Percentiles rank a stretch among this genome's conserved stretches.
These are phyloP conservation scores for Colletotrichum camelliae DNA, from an alignment of 2,329 filamentous ascomycete genomes.

Conservation along the genomic window DNA sequence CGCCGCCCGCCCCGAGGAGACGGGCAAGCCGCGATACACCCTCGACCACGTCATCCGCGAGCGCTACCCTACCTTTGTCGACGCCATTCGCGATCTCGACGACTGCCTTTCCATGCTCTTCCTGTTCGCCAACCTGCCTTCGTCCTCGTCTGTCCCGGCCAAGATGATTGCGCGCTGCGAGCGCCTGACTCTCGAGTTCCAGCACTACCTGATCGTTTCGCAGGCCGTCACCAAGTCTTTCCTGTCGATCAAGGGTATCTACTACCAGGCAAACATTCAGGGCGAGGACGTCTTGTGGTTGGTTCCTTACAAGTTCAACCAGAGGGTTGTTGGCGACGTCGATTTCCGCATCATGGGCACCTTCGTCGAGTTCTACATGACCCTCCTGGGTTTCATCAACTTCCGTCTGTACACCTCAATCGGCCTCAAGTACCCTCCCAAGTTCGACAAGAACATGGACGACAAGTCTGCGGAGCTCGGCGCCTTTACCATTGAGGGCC, in stretches of 20 bases:
- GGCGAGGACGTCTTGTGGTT: slow-evolving; percentile 97
- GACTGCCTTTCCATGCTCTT: slow-evolving; percentile 97
- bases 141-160: slow-evolving; percentile 84
- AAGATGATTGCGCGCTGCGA: slow-evolving; percentile 98
- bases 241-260: slow-evolving; percentile 98
- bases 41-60: slow-evolving; percentile 98
- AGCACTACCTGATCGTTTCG: slow-evolving; percentile 95
- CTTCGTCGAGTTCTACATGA: slow-evolving; percentile 99
- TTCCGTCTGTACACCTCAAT: slow-evolving; percentile 91
- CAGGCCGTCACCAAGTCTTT: slow-evolving; percentile 95
- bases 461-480: slow-evolving; percentile 88
- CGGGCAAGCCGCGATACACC: slow-evolving; percentile 85
- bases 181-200: slow-evolving; percentile 90
- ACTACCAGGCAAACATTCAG: slow-evolving; percentile 97
- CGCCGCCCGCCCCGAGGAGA: slow-evolving; percentile 87
- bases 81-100: slow-evolving; percentile 92
- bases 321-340: slow-evolving; percentile 89
- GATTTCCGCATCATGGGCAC: slow-evolving; percentile 99
- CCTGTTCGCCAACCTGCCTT: slow-evolving; percentile 95
- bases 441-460: slow-evolving; percentile 86
- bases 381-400: slow-evolving; percentile 93
- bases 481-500: slow-evolving; percentile 87
- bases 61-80: slow-evolving; percentile 95
- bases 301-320: slow-evolving; percentile 97
- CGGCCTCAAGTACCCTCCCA: slow-evolving; percentile 93